A percentile compares a stretch with the other conserved stretches of the same genome.
phyloP scores from a whole-genome alignment of 352 stramenopile genomes.

The Phytophthora pluvialis region DNA sequence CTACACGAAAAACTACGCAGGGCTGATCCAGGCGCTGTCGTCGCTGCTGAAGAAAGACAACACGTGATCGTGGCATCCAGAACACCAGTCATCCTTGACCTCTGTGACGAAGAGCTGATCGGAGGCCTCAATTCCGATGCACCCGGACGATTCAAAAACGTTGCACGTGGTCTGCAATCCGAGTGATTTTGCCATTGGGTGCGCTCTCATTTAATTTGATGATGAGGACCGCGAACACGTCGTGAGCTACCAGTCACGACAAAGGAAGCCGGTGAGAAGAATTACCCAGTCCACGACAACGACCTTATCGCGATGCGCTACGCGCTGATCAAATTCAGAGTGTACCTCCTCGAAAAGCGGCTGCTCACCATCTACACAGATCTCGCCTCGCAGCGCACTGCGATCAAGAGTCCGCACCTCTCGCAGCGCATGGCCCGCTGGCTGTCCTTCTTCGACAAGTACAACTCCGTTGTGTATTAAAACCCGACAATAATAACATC shows the following conservation, averaged over 20 bases:
- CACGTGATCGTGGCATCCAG: neutral
- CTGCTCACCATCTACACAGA: neutral
- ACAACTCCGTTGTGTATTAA: no score
- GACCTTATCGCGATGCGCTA: neutral
- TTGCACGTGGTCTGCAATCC: constrained; percentile 9
- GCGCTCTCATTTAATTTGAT: constrained; percentile 3
- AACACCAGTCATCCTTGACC: neutral
- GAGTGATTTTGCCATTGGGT: constrained; percentile 7
- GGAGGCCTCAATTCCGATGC: no score
- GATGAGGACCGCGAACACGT: constrained; percentile 2
- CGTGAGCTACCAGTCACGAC: constrained; percentile 7
- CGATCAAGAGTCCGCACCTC: no score
- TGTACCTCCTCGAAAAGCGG: neutral
- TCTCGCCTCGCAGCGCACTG: neutral
- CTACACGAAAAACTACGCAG: neutral
- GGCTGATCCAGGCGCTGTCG: neutral
- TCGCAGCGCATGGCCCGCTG: no score
- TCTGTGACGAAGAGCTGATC: no score
- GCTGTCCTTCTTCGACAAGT: no score
- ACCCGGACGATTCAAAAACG: neutral
- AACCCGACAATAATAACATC: no score
- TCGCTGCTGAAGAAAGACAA: neutral
- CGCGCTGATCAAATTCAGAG: constrained; percentile 10
- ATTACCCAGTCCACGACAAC: no score
- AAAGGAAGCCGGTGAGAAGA: neutral